These are phyloP conservation scores for Candida manassasensis DNA, from an alignment of 805 yeast species.

Conservation along the genomic window DNA sequence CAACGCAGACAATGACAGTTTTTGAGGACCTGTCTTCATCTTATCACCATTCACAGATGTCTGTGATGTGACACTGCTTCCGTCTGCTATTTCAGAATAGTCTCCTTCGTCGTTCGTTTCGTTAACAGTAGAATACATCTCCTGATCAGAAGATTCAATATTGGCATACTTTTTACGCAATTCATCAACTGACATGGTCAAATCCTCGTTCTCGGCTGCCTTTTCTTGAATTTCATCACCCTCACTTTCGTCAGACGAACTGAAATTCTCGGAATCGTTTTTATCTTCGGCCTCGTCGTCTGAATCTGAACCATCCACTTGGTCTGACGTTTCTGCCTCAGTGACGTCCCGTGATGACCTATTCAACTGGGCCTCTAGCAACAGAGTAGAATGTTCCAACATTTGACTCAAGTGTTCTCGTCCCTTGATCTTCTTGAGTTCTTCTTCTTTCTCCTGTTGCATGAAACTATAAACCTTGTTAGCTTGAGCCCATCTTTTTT, in stretches of 20 bases:
- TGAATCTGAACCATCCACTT: slow-evolving; percentile 15
- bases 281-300: slow-evolving; percentile 13
- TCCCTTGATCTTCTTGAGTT: slow-evolving; percentile 72
- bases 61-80: neutral
- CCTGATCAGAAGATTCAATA: slow-evolving; percentile 18
- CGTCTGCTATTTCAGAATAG: too few species aligned
- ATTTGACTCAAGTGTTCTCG: slow-evolving; percentile 83
- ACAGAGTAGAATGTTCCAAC: slow-evolving; percentile 85
- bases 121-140: slow-evolving; percentile 4
- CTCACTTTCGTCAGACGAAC: slow-evolving; percentile 16
- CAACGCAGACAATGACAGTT: slow-evolving; percentile 1
- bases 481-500: slow-evolving; percentile 87
- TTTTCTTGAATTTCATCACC: slow-evolving; percentile 13
- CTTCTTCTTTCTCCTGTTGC: slow-evolving; percentile 75
- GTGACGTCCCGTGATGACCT: slow-evolving; percentile 29
- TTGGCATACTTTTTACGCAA: slow-evolving; percentile 52
- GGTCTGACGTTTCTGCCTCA: slow-evolving; percentile 21
- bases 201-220: slow-evolving; percentile 36
- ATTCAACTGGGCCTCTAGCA: slow-evolving; percentile 78
- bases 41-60: too few species aligned
- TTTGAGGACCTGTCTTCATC: too few species aligned
- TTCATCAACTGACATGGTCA: slow-evolving; percentile 50
- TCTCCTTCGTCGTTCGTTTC: slow-evolving; percentile 7
- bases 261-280: slow-evolving; percentile 10
- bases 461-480: slow-evolving; percentile 71